Conservation (phyloP, 2,329 filamentous ascomycete genomes). For the Tolypocladium ovalisporum region DNA sequence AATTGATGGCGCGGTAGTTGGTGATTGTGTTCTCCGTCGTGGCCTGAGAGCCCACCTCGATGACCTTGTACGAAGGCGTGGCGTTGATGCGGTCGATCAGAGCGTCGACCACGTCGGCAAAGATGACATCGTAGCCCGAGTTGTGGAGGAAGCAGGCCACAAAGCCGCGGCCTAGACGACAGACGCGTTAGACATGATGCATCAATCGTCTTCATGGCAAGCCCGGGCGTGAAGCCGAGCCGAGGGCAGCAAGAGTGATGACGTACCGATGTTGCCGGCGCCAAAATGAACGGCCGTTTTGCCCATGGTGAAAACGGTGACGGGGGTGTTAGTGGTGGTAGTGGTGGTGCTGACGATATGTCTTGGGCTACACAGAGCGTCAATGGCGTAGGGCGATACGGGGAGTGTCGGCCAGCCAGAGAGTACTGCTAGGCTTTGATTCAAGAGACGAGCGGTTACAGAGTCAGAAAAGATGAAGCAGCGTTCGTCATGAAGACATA, state of each 20-base stretch:
- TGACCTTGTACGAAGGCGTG: slow-evolving; percentile 74
- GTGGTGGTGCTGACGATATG: not conserved
- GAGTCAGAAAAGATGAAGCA: not conserved
- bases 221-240: not conserved
- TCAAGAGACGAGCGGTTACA: not conserved
- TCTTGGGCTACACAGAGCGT: too few relatives aligned
- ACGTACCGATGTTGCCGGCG: slow-evolving; percentile 68
- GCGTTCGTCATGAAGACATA: not conserved
- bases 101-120: slow-evolving; percentile 82
- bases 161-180: slow-evolving; percentile 55
- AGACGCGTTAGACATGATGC: slow-evolving; percentile 5
- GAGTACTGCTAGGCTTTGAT: not conserved
- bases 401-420: not conserved
- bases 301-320: slow-evolving; percentile 25
- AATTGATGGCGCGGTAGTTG: slow-evolving; percentile 97
- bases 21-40: slow-evolving; percentile 74
- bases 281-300: slow-evolving; percentile 78
- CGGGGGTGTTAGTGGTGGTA: slow-evolving; percentile 4
- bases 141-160: slow-evolving; percentile 89
- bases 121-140: slow-evolving; percentile 91
- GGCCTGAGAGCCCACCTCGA: slow-evolving; percentile 79
- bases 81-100: slow-evolving; percentile 73
- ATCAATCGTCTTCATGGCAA: too few relatives aligned
- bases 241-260: not conserved
- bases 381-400: not conserved